Percentiles rank a stretch among this genome's conserved stretches.
Evolutionary conservation across 768 basidiomycete species (phyloP).

Genomic region (Leccinum pellstonianum): DNA sequence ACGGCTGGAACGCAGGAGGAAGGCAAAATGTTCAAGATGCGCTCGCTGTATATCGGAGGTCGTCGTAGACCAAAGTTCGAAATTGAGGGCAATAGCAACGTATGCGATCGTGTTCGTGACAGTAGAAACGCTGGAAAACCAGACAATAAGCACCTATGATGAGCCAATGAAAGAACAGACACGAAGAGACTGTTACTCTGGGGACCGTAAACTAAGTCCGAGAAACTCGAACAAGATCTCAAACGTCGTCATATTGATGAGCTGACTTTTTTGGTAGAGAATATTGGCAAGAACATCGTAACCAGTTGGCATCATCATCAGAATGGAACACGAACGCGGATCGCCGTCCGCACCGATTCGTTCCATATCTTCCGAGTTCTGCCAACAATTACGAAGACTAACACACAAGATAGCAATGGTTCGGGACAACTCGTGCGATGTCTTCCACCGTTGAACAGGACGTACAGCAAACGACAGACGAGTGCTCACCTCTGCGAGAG

Average conservation of each 20-base stretch:
- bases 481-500: no score
- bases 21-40: conserved; percentile 80
- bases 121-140: conserved; percentile 46
- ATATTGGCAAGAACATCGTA: conserved; percentile 84
- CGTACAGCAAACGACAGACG: no score
- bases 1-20: conserved; percentile 67
- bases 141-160: no score
- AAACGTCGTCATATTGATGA: conserved; percentile 79
- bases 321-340: neutral
- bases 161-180: neutral
- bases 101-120: conserved; percentile 83
- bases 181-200: conserved; percentile 55
- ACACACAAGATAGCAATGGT: conserved; percentile 73
- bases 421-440: conserved; percentile 71
- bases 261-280: conserved; percentile 63
- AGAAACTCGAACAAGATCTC: conserved; percentile 84
- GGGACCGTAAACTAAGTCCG: conserved; percentile 77
- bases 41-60: conserved; percentile 70
- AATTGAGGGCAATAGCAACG: conserved; percentile 79
- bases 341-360: conserved; percentile 61
- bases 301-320: conserved; percentile 51
- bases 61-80: conserved; percentile 83
- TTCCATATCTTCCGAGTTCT: conserved; percentile 95
- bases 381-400: conserved; percentile 81
- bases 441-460: conserved; percentile 40